Base-by-base conservation (phyloP, 352 stramenopile species). In the Phytophthora melonis region DNA sequence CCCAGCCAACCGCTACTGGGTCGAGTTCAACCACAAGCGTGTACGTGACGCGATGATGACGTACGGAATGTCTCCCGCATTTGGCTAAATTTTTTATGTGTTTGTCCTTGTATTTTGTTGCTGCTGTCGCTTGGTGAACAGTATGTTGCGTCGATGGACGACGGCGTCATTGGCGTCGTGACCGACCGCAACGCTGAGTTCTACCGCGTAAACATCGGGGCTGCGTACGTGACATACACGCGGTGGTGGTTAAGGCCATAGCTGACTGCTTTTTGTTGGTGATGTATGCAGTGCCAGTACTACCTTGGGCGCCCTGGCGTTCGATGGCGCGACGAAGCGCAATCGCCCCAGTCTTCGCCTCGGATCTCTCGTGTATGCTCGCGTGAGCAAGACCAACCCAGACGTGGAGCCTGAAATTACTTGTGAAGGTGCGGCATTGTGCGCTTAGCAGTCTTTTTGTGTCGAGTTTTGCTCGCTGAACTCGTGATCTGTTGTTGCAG, bases 281-380 rank as follows among this genome's bases (percentile, higher is more conserved):
- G 41, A 34, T 3, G 60, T 58, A 11, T 9, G 23, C 68, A 96
- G 88, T 43, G 91, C 87, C 36, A 92, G 76, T 32, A 88, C 85
- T 60, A 91, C 76, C 13, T 74, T 96, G 14, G 85, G 86, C 8
- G 78, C 83, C 13, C 77, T 99, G 3, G 94, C 90, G 39, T 99
- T 99, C 72, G 97, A 99, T 79, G 98, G 98, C 25, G 97, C 98
- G n/a, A 99, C 94, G 3, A 99, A 99, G 82, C 87, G 97, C 19
- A 99, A 99, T 78, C 94, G 97, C 65, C 98, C 98, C 3, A 95
- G 91, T 32, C 88, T 99, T 30, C 90, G 92, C 63, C 82, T 95
- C 14, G 98, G 97, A 57, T 90, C 93, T 32, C 83, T 99, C 5
- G 87, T 99, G 34, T 99, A 99, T 79, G 97, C 95, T 57, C 92